phyloP scores from a whole-genome alignment of 768 basidiomycete genomes.

The Kwoniella botswanensis region DNA sequence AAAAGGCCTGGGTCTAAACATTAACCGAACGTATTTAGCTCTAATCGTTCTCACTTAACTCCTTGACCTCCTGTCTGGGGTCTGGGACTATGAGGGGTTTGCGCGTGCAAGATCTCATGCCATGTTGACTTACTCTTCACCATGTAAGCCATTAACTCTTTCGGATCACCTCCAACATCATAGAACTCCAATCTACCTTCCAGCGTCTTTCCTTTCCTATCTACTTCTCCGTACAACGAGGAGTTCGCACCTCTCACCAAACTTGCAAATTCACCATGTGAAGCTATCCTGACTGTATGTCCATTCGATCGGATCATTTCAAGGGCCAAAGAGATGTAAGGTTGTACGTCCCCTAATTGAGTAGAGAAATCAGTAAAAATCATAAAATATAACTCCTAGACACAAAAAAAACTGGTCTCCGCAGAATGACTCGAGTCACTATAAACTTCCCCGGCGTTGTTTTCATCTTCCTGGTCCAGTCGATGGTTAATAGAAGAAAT shows the following conservation, averaged over 20 bases:
- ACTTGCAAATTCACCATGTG: conserved; percentile 64
- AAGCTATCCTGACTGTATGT: conserved; percentile 67
- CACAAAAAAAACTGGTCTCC: too few species aligned
- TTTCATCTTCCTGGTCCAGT: not conserved
- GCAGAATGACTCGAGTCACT: too few species aligned
- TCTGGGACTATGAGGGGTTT: not conserved
- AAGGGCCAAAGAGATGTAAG: conserved; percentile 66
- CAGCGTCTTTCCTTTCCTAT: conserved; percentile 42
- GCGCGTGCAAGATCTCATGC: not conserved
- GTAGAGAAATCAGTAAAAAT: not conserved
- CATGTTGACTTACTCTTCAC: conserved; percentile 64
- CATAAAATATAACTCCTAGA: too few species aligned
- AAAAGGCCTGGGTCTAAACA: conserved; percentile 66
- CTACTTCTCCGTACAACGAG: conserved; percentile 20
- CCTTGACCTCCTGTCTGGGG: not conserved
- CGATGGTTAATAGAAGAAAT: not conserved
- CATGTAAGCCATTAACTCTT: conserved; percentile 71
- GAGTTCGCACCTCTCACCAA: conserved; percentile 62
- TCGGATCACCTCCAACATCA: conserved; percentile 67
- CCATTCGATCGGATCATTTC: conserved; percentile 61
- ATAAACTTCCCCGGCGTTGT: too few species aligned
- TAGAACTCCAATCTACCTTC: conserved; percentile 63
- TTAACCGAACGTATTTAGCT: conserved; percentile 1
- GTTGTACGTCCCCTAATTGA: conserved; percentile 66
- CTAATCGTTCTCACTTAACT: not conserved